Conservation (phyloP, 139 green algal genomes). For the Closterium sp. region DNA sequence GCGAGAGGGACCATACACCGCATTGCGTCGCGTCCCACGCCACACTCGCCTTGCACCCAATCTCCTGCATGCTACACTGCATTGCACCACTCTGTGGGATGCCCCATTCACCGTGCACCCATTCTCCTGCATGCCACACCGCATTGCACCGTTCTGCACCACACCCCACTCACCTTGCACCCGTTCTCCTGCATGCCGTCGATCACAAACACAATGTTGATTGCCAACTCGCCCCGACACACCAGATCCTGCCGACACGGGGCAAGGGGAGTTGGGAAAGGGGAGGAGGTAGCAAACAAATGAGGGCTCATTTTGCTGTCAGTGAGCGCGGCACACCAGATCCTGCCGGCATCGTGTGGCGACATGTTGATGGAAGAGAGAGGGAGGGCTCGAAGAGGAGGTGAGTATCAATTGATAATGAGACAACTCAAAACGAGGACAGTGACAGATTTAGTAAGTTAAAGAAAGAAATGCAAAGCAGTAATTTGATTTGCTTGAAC, state of each 20-base stretch:
- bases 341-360: neutral
- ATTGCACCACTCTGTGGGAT: neutral
- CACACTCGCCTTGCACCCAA: neutral
- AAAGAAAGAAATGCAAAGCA: neutral
- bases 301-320: slow-evolving; percentile 81
- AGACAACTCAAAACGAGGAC: neutral
- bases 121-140: slow-evolving; percentile 86
- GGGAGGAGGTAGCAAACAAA: too few relatives aligned
- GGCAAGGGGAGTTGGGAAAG: too few relatives aligned
- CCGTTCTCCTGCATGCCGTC: slow-evolving; percentile 91
- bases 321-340: slow-evolving; percentile 18
- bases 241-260: slow-evolving; percentile 62
- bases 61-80: neutral
- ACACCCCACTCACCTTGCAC: slow-evolving; percentile 28
- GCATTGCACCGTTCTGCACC: neutral
- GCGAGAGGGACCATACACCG: neutral
- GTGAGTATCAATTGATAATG: neutral
- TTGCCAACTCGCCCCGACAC: slow-evolving; percentile 59
- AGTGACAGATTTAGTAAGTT: neutral
- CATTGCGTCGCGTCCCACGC: too few relatives aligned
- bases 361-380: neutral
- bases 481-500: too few relatives aligned
- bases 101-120: slow-evolving; percentile 48
- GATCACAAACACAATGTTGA: slow-evolving; percentile 91
- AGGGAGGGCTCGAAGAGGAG: neutral